Percentiles rank a stretch among this genome's conserved stretches.
Conservation (phyloP, 1,284 basidiomycete genomes). For the Cryptococcus maquisensis region DNA sequence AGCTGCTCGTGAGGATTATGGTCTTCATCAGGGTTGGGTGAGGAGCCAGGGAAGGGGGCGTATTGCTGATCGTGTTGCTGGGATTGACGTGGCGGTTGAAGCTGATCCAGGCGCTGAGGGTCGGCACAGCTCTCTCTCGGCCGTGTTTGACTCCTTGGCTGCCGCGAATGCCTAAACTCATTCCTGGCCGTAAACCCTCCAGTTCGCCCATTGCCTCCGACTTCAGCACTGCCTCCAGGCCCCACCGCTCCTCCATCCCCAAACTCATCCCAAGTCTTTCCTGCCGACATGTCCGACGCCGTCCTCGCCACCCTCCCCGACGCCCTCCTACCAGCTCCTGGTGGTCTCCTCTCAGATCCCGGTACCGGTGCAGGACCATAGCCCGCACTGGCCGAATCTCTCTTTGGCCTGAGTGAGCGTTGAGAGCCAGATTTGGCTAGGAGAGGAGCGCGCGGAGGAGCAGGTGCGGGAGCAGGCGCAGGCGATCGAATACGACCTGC, state of each 20-base stretch:
- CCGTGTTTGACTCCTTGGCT: neutral
- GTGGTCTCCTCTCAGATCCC: neutral
- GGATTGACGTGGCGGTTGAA: no score
- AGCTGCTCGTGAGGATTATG: neutral
- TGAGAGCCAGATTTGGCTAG: no score
- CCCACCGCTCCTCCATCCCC: neutral
- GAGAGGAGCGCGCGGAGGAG: neutral
- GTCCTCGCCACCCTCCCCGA: conserved; percentile 1
- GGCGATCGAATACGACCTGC: neutral
- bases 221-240: neutral
- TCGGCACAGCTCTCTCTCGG: neutral
- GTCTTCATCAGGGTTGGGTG: neutral
- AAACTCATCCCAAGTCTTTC: conserved; percentile 1
- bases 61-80: no score
- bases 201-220: no score
- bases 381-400: neutral
- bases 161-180: conserved; percentile 1
- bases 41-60: no score
- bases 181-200: conserved; percentile 2
- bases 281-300: neutral
- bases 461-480: neutral
- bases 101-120: neutral
- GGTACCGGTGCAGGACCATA: neutral
- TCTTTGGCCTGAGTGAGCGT: neutral
- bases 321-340: no score